A percentile compares a stretch with the other conserved stretches of the same genome.
Conservation (phyloP, 2,329 filamentous ascomycete species). For the Stenocarpella maydis region DNA sequence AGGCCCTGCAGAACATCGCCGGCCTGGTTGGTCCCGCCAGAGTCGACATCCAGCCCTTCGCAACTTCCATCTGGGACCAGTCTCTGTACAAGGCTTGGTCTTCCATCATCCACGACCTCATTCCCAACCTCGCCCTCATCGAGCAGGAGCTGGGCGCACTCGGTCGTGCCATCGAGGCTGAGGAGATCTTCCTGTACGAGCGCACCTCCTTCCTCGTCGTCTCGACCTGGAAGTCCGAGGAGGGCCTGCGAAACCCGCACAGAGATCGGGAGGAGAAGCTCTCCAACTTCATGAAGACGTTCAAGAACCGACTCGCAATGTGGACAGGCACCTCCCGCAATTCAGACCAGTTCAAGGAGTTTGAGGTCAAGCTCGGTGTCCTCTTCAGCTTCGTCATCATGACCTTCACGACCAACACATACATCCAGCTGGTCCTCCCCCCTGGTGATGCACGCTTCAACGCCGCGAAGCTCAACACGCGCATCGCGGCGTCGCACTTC, state of each 20-base stretch:
- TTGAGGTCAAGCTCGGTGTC: slow-evolving; percentile 79
- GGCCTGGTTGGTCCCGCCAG: slow-evolving; percentile 40
- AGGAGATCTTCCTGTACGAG: slow-evolving; percentile 95
- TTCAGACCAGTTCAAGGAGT: slow-evolving; percentile 80
- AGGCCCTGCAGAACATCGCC: slow-evolving; percentile 55
- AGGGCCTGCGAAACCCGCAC: slow-evolving; percentile 83
- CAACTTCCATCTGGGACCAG: slow-evolving; percentile 98
- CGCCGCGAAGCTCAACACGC: slow-evolving; percentile 87
- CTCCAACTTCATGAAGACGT: slow-evolving; percentile 97
- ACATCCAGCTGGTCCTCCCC: slow-evolving; percentile 90
- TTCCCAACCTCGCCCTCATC: slow-evolving; percentile 91
- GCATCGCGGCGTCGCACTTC: slow-evolving; percentile 85
- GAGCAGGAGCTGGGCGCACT: slow-evolving; percentile 85
- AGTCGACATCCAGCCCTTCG: slow-evolving; percentile 80
- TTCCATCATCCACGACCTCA: slow-evolving; percentile 94
- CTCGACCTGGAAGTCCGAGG: slow-evolving; percentile 83
- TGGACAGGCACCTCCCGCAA: slow-evolving; percentile 84
- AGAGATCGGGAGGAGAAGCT: slow-evolving; percentile 93
- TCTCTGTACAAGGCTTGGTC: slow-evolving; percentile 98
- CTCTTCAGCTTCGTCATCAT: slow-evolving; percentile 94
- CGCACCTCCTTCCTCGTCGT: slow-evolving; percentile 95
- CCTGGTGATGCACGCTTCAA: slow-evolving; percentile 94
- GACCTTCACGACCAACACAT: slow-evolving; percentile 97
- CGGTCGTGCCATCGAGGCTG: slow-evolving; percentile 85
- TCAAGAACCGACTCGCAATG: slow-evolving; percentile 84